These are phyloP conservation scores for Termitomyces sp. DNA, from an alignment of 768 basidiomycete genomes.

Conservation along the genomic window DNA sequence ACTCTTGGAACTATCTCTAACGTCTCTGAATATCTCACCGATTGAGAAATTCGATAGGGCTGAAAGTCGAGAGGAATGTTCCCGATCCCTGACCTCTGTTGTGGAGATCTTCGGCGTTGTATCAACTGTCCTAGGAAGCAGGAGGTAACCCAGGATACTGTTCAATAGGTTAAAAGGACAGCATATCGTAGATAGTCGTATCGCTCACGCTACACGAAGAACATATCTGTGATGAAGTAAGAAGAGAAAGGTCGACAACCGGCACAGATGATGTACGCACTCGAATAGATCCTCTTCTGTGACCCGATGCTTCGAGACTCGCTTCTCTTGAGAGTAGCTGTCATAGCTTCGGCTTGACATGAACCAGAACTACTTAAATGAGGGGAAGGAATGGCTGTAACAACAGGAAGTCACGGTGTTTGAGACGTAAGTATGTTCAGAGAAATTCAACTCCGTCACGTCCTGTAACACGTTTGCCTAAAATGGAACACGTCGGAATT, in stretches of 20 bases:
- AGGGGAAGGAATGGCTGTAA: neutral
- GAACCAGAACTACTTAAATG: conserved; percentile 14
- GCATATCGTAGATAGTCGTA: neutral
- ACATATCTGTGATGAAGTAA: conserved; percentile 50
- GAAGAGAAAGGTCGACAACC: conserved; percentile 5
- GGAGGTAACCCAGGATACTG: conserved; percentile 70
- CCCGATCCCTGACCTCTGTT: conserved; percentile 46
- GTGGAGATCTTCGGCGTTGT: conserved; percentile 21
- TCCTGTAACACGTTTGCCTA: no score
- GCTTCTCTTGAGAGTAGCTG: conserved; percentile 64
- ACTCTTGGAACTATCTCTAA: conserved; percentile 72
- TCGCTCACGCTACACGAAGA: conserved; percentile 74
- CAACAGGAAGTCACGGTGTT: neutral
- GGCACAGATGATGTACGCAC: conserved; percentile 32
- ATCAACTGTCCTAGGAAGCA: conserved; percentile 51
- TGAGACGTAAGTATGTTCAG: neutral
- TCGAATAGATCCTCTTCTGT: conserved; percentile 85
- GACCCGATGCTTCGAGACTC: conserved; percentile 58
- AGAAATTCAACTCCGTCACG: no score
- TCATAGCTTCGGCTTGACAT: conserved; percentile 79
- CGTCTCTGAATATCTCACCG: conserved; percentile 77
- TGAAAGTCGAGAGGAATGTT: conserved; percentile 63
- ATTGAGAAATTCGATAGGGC: conserved; percentile 66
- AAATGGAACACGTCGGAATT: no score
- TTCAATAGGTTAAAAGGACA: neutral